Base-by-base conservation (phyloP, 257 asterid species). In the Jacaranda mimosifolia region DNA sequence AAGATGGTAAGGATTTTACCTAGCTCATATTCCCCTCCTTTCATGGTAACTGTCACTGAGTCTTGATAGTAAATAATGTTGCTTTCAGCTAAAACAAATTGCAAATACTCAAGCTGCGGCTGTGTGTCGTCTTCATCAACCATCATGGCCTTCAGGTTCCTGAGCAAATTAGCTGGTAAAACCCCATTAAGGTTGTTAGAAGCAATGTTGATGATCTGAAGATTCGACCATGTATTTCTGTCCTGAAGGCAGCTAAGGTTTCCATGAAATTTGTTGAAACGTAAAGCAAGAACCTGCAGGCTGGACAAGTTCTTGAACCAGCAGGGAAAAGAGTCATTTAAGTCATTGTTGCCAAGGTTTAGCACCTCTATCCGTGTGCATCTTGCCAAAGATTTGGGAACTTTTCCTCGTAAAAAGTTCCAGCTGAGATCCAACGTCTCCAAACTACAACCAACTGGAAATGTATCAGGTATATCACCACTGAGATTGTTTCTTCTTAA, bases 291-390 rank as follows among this genome's bases (percentile, higher is more conserved):
- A 18, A 85, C 83, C 0, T 73, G 79, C 15, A 85, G 74, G 13
- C 6, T 76, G 5, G 85, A 59, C 67, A 80, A 62, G 73, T 53
- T 77, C 60, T 59, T 64, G 53, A 82, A 71, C 82, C 74, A 81
- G 73, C 88, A 87, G 1, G 97, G 97, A 45, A 88, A 82, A 1
- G 15, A 58, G 59, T 80, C 94, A 21, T 70, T 68, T 1, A 89
- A 19, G 15, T 6, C 72, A 72, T 89, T 91, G 67, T 52, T 65
- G 36, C 89, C 86, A 4, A 89, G 80, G 52, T 89, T 83, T 36
- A 89, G 62, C 13, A 89, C 86, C 81, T 88, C 71, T 8, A 86
- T 21, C 9, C 43, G 39, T 5, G 45, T 14, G 78, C 97, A 91
- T 46, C 79, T 84, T 6, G 17, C 45, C 75, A 91, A 69, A 5